These are phyloP conservation scores for Pseudopyrenochaeta lycopersici DNA, from an alignment of 2,329 filamentous ascomycete species.

Conservation along the genomic window DNA sequence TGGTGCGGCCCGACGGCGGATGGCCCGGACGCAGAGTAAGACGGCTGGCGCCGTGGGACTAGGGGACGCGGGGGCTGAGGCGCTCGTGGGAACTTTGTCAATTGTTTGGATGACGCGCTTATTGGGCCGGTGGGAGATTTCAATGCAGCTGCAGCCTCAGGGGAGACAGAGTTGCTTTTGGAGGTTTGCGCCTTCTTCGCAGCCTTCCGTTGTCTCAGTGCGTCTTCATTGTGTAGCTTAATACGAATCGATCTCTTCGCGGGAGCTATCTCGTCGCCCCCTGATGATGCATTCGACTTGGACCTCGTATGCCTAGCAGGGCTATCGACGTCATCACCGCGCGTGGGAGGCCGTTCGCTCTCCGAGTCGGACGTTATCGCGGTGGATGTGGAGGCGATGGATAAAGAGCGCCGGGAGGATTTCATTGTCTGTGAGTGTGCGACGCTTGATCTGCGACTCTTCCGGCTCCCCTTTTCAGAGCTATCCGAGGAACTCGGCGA, in stretches of 20 bases:
- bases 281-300: constrained; percentile 60
- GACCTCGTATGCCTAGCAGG: constrained; percentile 68
- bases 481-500: constrained; percentile 31
- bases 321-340: constrained; percentile 39
- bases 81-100: constrained; percentile 90
- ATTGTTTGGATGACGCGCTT: constrained; percentile 61
- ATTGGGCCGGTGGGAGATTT: constrained; percentile 93
- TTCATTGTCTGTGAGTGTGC: constrained; percentile 37
- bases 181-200: constrained; percentile 65
- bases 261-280: constrained; percentile 71
- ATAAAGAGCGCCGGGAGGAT: constrained; percentile 50
- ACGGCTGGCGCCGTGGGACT: constrained; percentile 87
- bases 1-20: constrained; percentile 60
- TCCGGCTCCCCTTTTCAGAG: constrained; percentile 41
- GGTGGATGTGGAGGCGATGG: constrained; percentile 65
- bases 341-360: constrained; percentile 59
- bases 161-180: constrained; percentile 44
- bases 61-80: constrained; percentile 89
- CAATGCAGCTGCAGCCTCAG: constrained; percentile 70
- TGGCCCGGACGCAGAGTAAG: constrained; percentile 67
- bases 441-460: constrained; percentile 38
- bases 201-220: constrained; percentile 75
- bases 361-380: constrained; percentile 74
- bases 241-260: constrained; percentile 86
- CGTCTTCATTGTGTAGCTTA: constrained; percentile 84